These are phyloP conservation scores for Gossypium gossypioides DNA, from an alignment of 441 rosid genomes.

Conservation along the genomic window DNA sequence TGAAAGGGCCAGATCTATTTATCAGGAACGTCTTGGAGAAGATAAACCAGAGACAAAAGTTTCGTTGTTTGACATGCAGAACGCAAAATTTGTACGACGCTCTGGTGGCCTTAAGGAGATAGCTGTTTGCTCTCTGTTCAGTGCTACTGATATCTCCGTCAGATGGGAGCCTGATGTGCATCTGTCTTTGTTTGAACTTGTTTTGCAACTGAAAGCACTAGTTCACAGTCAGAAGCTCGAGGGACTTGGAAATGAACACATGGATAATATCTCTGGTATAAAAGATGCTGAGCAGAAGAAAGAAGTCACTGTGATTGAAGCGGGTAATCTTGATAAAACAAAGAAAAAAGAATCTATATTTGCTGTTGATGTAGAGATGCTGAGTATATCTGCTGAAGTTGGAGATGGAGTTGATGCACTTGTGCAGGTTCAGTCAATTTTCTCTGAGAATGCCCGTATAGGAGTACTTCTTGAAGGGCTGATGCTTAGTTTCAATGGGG, in stretches of 20 bases:
- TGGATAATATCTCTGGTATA: conserved; percentile 35
- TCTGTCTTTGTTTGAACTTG: conserved; percentile 68
- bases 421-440: conserved; percentile 89
- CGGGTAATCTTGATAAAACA: conserved; percentile 45
- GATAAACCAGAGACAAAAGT: conserved; percentile 50
- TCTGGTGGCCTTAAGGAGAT: conserved; percentile 85
- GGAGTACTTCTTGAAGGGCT: conserved; percentile 98
- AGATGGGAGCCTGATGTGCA: conserved; percentile 97
- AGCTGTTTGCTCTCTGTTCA: conserved; percentile 85
- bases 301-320: conserved; percentile 32
- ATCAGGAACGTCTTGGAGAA: conserved; percentile 68
- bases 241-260: conserved; percentile 28
- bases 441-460: conserved; percentile 93
- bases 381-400: conserved; percentile 70
- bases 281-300: conserved; percentile 39
- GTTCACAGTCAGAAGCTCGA: conserved; percentile 51
- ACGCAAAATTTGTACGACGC: conserved; percentile 82
- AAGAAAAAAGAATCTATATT: conserved; percentile 86
- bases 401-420: conserved; percentile 91
- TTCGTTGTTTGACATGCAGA: conserved; percentile 72
- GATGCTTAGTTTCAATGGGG: conserved; percentile 63
- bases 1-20: conserved; percentile 77
- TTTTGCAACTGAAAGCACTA: conserved; percentile 57
- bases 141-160: conserved; percentile 78
- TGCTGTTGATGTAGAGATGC: conserved; percentile 87